Base-by-base conservation (phyloP, 352 stramenopile species). In the Thraustochytrium sp. region DNA sequence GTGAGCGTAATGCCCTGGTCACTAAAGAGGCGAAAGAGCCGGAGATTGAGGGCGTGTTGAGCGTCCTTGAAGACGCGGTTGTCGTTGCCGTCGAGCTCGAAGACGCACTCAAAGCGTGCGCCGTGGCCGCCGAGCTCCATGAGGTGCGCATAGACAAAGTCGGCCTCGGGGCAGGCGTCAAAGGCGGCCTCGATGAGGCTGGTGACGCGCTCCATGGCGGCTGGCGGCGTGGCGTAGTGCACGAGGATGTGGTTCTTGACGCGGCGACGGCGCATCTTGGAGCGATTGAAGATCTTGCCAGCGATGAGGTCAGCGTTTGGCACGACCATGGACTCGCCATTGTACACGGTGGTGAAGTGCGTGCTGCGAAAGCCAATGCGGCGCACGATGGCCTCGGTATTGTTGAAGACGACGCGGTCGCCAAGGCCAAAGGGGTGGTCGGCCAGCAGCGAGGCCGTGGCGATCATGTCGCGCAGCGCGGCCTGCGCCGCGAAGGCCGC, bases 321-420 rank as follows among this genome's bases (percentile, higher is more conserved):
- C 4, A 80, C 42, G 2, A 80, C 68, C 68, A 80, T 80, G 37
- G 48, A 36, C 53, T 80, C 68, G 5, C 68, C 68, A 44, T 80
- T 80, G 31, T 80, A 80, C 26, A 51, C n/a, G n/a, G 42, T 80
- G 34, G 23, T 13, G 21, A 80, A 49, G 53, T 80, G 46, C 37
- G 68, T 80, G 2, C 31, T 55, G 11, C 68, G 68, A 75, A 80
- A 80, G 8, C 68, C 68, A n/a, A 80, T 80, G 48, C 68, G 68
- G 21, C 40, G 31, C 34, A 80, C 68, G 31, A 80, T 53, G 23
- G 44, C 68, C 68, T 80, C 68, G 2, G 46, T 68, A 13, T 31
- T n/a, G 26, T 80, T 53, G 42, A 46, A 61, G 18, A 80, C 68
- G 46, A 80, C 40, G 48, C 53, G 48, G 38, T 80, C 68, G 13